Conservation (phyloP, 2,329 filamentous ascomycete species). For the Fusarium austroafricanum region DNA sequence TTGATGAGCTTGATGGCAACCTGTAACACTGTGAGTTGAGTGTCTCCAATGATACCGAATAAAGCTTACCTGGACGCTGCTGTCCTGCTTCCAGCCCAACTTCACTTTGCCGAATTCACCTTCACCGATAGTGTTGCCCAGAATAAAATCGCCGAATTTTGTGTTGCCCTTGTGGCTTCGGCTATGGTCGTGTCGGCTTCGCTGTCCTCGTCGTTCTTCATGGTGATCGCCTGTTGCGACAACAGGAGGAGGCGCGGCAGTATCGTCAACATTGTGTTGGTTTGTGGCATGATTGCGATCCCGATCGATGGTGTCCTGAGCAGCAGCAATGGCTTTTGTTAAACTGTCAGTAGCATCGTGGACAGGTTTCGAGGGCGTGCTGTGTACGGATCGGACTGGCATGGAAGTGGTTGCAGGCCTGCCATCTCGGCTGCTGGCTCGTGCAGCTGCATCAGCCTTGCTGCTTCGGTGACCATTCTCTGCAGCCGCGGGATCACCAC, state of each 20-base stretch:
- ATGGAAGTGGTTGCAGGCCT: slow-evolving; percentile 54
- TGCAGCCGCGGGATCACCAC: slow-evolving; percentile 47
- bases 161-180: slow-evolving; percentile 72
- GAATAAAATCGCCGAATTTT: slow-evolving; percentile 94
- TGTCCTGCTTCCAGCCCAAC: slow-evolving; percentile 97
- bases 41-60: neutral
- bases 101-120: slow-evolving; percentile 99
- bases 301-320: slow-evolving; percentile 49
- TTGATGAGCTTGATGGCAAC: slow-evolving; percentile 99
- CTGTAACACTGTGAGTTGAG: slow-evolving; percentile 54
- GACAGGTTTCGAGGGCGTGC: slow-evolving; percentile 66
- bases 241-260: slow-evolving; percentile 59
- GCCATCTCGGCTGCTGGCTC: slow-evolving; percentile 55
- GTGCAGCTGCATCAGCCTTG: slow-evolving; percentile 54
- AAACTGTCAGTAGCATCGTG: slow-evolving; percentile 84
- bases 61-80: slow-evolving; percentile 76
- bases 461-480: slow-evolving; percentile 49
- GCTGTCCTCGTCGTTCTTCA: slow-evolving; percentile 61
- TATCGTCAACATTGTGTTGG: slow-evolving; percentile 51
- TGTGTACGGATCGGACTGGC: slow-evolving; percentile 58
- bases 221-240: slow-evolving; percentile 57
- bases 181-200: slow-evolving; percentile 70
- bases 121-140: slow-evolving; percentile 96
- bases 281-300: slow-evolving; percentile 43
- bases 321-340: slow-evolving; percentile 71